Evolutionary conservation across 108 stramenopile species (phyloP), one percentile per base, ranked within the genome.

Genomic region (Cyclotella atomus): DNA sequence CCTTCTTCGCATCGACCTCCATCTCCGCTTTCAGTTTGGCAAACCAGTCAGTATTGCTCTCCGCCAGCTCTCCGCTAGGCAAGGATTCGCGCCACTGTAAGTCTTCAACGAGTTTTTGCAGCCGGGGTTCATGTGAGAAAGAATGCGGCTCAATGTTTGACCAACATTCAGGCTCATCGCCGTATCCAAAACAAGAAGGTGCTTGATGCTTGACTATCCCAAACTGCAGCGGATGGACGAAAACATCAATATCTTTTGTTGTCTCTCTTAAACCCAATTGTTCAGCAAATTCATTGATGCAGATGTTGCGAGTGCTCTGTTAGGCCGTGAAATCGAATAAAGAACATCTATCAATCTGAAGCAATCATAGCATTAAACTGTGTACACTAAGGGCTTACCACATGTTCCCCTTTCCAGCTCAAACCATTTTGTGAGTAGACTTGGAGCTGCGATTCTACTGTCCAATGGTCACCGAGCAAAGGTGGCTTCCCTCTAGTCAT

Each of bases 401-500:
- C 20, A 55, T 90, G 90, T 66, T 95, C 91, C 49, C 79, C 70
- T 57, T 82, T 82, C 24, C 74, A 74, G 17, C 74, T 77, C 16
- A 79, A 82, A 32, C 59, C 68, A 10, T 56, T 44, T 45, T 76
- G 57, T 12, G 85, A 79, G 50, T 90, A 80, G 46, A 95, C 41
- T 44, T 95, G 89, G 14, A 90, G n/a, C 69, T 76, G 86, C 71
- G 29, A 83, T 82, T 19, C 85, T 79, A n/a, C n/a, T 9, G 91
- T 87, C 94, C 94, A 95, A 30, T 79, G 77, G 55, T 95, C 91
- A 16, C 91, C 88, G 35, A 95, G 59, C 23, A 92, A 71, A 0
- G 94, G 90, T 4, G 88, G 87, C 44, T 78, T 75, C 1, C 91
- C 94, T 29, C 78, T 61, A 17, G 91, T 92, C 23, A 82, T 56